A percentile compares a stretch with the other conserved stretches of the same genome.
Conservation (phyloP, 192 early-diverging fungal species). For the Kappamyces sp. region DNA sequence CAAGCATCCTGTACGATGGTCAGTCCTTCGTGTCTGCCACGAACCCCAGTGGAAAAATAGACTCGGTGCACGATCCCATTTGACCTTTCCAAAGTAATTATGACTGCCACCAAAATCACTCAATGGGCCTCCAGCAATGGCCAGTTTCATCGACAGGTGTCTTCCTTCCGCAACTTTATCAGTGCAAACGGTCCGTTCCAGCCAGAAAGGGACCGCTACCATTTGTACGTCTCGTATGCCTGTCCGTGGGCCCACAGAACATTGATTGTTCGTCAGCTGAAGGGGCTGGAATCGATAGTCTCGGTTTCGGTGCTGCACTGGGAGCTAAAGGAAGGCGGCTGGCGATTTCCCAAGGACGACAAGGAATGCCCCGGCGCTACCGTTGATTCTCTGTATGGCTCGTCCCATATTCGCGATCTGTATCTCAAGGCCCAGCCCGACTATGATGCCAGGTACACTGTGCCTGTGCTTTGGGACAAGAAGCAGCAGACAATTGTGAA, state of each 20-base stretch:
- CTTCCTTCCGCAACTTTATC: slow-evolving; percentile 34
- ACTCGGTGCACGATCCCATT: too few species aligned
- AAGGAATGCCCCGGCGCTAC: slow-evolving; percentile 65
- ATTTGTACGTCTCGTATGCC: slow-evolving; percentile 58
- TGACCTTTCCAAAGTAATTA: too few species aligned
- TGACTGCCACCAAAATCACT: slow-evolving; percentile 2
- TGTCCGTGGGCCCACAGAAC: slow-evolving; percentile 82
- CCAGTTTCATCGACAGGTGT: slow-evolving; percentile 65
- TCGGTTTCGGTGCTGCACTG: slow-evolving; percentile 81
- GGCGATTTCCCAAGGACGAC: slow-evolving; percentile 40
- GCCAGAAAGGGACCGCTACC: slow-evolving; percentile 64
- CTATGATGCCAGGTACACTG: slow-evolving; percentile 71
- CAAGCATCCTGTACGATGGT: too few species aligned
- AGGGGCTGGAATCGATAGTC: slow-evolving; percentile 81
- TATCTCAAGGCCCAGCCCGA: slow-evolving; percentile 87
- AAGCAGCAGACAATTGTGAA: slow-evolving; percentile 82
- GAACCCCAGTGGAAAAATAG: too few species aligned
- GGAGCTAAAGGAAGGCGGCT: slow-evolving; percentile 70
- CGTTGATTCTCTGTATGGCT: slow-evolving; percentile 66
- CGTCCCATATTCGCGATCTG: slow-evolving; percentile 73
- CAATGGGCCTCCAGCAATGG: slow-evolving; percentile 57
- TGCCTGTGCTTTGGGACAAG: slow-evolving; percentile 97
- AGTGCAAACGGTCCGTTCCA: slow-evolving; percentile 14
- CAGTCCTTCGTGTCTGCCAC: too few species aligned
- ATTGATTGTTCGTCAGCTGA: slow-evolving; percentile 79